Evolutionary conservation across 257 asterid species (phyloP).

Genomic region (Solanum etuberosum): DNA sequence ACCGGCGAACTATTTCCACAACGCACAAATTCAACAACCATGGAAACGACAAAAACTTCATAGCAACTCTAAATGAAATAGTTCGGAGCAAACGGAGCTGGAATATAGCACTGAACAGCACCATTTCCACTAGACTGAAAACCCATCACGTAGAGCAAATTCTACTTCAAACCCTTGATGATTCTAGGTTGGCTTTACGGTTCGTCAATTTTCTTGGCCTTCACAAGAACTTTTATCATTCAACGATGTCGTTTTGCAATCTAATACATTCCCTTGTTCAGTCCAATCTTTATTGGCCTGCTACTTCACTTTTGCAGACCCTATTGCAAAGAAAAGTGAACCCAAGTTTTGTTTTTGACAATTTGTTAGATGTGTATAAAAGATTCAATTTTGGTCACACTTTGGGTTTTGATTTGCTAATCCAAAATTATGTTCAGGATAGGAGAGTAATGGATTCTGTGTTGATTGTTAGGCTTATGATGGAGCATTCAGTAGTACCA

Average conservation of each 20-base stretch:
- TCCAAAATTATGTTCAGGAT: constrained; percentile 55
- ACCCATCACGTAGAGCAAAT: constrained; percentile 50
- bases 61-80: constrained; percentile 43
- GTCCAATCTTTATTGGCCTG: constrained; percentile 81
- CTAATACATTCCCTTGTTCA: constrained; percentile 69
- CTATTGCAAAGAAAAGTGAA: constrained; percentile 39
- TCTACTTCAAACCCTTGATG: constrained; percentile 46
- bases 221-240: constrained; percentile 62
- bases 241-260: constrained; percentile 68
- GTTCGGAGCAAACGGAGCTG: constrained; percentile 59
- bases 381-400: constrained; percentile 34
- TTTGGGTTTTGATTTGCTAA: constrained; percentile 70
- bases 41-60: constrained; percentile 53
- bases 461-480: constrained; percentile 46
- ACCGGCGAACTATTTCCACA: background rate
- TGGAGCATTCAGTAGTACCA: constrained; percentile 51
- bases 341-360: constrained; percentile 40
- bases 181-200: constrained; percentile 77
- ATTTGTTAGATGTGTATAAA: constrained; percentile 31
- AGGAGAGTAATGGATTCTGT: constrained; percentile 54
- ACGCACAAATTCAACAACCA: background rate
- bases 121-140: constrained; percentile 35
- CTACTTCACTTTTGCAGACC: constrained; percentile 73
- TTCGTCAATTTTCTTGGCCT: constrained; percentile 90
- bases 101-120: constrained; percentile 37